Base-by-base conservation (phyloP, 1,284 basidiomycete species). In the Thelephora terrestris region DNA sequence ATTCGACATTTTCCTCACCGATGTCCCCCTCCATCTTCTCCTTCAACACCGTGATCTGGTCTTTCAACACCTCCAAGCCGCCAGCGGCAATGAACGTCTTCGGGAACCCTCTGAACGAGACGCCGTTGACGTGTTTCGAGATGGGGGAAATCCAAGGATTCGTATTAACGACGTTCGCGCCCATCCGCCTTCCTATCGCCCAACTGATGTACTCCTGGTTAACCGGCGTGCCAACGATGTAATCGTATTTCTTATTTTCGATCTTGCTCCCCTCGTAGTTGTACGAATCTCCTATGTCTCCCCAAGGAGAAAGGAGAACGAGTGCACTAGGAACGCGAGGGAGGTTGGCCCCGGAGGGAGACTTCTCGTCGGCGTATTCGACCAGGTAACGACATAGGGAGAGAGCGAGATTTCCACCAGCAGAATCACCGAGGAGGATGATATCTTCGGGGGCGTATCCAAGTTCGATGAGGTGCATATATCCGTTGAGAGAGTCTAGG, bases 321-420 rank as follows among this genome's bases (percentile, higher is more conserved):
- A 78, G 52, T 0, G 60, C 70, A 4, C 64, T 57, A 0, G 81
- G 78, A 29, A 70, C 64, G 10, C 58, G 57, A 18, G 72, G 70
- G 9, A 75, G 55, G 3, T 55, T 52, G 46, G 59, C 56, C 29
- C 66, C 58, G 18, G 57, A 61, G 10, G 62, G 46, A 6, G 39
- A 53, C 1, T 51, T n/a, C 1, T 61, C 48, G 20, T 56, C 57
- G 25, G 59, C 58, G 55, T 74, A 57, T 50, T 75, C 70, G 38
- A 71, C 62, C 14, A 78, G 69, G 54, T 79, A 79, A 14, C 74
- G 71, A 4, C 64, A 67, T 14, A 79, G 64, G 0, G 82, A 80
- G 23, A 81, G 67, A 0, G 77, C 79, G 18, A 88, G 70, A 58
- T 86, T 85, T 1, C 75, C 85, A 2, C 86, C 87, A 0, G 85